A percentile compares a stretch with the other conserved stretches of the same genome.
These are phyloP conservation scores for Auricularia sp. DNA, from an alignment of 768 basidiomycete genomes.

Conservation along the genomic window DNA sequence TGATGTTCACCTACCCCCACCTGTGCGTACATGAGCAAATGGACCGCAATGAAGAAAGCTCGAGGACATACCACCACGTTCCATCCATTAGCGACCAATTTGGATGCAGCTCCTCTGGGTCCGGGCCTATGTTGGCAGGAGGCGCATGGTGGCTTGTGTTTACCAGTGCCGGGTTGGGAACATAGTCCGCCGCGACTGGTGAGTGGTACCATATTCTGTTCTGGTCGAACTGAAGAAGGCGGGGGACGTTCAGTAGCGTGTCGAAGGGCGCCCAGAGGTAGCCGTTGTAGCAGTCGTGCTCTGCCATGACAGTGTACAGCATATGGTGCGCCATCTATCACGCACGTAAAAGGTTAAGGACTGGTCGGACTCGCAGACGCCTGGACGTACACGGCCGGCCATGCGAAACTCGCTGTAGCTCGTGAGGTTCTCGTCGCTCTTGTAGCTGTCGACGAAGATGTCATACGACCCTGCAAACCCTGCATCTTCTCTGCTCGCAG, in stretches of 20 bases:
- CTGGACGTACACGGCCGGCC: conserved; percentile 31
- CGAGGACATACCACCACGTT: too few relatives aligned
- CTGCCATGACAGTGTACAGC: conserved; percentile 37
- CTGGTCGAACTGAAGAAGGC: conserved; percentile 37
- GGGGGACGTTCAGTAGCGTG: conserved; percentile 39
- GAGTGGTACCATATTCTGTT: conserved; percentile 41
- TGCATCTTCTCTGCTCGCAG: conserved; percentile 34
- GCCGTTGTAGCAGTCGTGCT: conserved; percentile 37
- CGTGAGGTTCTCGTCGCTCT: conserved; percentile 33
- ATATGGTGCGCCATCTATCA: conserved; percentile 43
- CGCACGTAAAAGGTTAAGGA: background rate
- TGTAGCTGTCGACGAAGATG: conserved; percentile 38
- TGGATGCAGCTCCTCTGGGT: too few relatives aligned
- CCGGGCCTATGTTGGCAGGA: too few relatives aligned
- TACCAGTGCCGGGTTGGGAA: too few relatives aligned
- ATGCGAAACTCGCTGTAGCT: conserved; percentile 25
- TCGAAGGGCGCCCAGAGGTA: conserved; percentile 47
- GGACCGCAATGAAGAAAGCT: too few relatives aligned
- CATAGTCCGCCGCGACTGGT: conserved; percentile 26
- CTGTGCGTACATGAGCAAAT: too few relatives aligned
- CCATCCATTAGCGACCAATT: too few relatives aligned
- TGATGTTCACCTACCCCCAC: too few relatives aligned
- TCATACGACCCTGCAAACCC: conserved; percentile 43
- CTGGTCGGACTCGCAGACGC: background rate
- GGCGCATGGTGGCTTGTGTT: too few relatives aligned